These are phyloP conservation scores for Sordariomycetes sp. DNA, from an alignment of 2,329 filamentous ascomycete species.

Conservation along the genomic window DNA sequence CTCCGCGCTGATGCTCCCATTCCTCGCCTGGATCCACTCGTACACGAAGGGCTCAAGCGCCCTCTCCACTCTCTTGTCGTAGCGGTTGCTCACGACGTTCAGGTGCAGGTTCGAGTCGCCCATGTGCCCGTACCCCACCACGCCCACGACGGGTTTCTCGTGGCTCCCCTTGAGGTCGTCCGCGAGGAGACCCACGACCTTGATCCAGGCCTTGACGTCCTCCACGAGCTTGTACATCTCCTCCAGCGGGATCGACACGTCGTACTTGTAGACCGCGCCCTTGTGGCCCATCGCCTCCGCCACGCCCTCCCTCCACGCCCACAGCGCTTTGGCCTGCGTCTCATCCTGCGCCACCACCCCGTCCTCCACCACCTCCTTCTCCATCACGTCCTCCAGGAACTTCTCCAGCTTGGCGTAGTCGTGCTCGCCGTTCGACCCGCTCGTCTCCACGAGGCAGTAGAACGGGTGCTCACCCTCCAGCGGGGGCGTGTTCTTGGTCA, in stretches of 20 bases:
- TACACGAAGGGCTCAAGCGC: constrained; percentile 91
- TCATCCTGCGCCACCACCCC: constrained; percentile 90
- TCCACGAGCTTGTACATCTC: constrained; percentile 86
- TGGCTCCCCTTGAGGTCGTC: constrained; percentile 30
- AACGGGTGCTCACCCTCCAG: constrained; percentile 81
- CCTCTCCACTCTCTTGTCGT: constrained; percentile 80
- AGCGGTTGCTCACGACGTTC: constrained; percentile 74
- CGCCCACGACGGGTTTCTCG: constrained; percentile 62
- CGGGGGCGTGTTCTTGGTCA: constrained; percentile 68
- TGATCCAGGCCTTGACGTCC: constrained; percentile 65
- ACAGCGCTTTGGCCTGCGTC: constrained; percentile 76
- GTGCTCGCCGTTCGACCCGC: constrained; percentile 87
- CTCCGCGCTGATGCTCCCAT: constrained; percentile 93
- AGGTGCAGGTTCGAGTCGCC: constrained; percentile 92
- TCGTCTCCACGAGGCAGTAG: constrained; percentile 95
- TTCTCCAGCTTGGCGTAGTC: constrained; percentile 82
- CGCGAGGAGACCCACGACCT: constrained; percentile 64
- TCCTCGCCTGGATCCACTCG: constrained; percentile 83
- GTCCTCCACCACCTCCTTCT: constrained; percentile 73
- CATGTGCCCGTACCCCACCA: constrained; percentile 98
- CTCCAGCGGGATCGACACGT: constrained; percentile 82
- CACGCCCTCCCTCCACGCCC: constrained; percentile 90
- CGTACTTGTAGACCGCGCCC: constrained; percentile 97
- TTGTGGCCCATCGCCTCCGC: constrained; percentile 81
- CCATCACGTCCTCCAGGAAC: constrained; percentile 89